Conservation (phyloP, 306 rosid genomes). For the Trifolium repens region DNA sequence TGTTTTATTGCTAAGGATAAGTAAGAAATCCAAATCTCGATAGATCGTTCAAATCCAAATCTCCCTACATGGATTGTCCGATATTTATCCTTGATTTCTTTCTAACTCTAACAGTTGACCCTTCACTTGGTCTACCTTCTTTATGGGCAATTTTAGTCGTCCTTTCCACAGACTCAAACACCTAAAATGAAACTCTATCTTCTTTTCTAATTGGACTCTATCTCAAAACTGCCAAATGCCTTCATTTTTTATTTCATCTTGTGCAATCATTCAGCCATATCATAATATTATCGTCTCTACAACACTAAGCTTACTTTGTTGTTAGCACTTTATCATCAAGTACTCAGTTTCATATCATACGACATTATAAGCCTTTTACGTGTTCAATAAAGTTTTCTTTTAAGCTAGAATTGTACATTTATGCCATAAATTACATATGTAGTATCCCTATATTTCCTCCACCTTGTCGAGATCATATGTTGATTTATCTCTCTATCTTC, state of each 20-base stretch:
- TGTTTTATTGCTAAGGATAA: too few relatives aligned
- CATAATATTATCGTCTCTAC: background rate
- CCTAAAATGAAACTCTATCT: background rate
- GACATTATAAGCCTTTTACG: background rate
- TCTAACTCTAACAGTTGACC: background rate
- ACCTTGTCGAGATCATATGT: background rate
- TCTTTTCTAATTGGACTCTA: background rate
- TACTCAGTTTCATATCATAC: background rate
- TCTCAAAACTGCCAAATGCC: background rate
- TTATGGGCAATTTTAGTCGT: background rate
- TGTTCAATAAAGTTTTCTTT: background rate
- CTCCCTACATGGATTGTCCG: background rate
- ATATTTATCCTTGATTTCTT: slow-evolving; percentile 3
- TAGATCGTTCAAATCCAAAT: too few relatives aligned
- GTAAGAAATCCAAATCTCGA: too few relatives aligned
- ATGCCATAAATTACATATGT: background rate
- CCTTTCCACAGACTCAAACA: background rate
- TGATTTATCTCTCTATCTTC: background rate
- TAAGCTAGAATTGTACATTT: background rate
- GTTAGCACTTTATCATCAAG: slow-evolving; percentile 5
- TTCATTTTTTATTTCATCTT: background rate
- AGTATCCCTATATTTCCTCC: background rate
- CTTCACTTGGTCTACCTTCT: background rate
- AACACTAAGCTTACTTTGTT: slow-evolving; percentile 4
- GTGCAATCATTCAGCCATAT: background rate